Evolutionary conservation across 257 asterid species (phyloP).

Genomic region (Primulina huaijiensis): DNA sequence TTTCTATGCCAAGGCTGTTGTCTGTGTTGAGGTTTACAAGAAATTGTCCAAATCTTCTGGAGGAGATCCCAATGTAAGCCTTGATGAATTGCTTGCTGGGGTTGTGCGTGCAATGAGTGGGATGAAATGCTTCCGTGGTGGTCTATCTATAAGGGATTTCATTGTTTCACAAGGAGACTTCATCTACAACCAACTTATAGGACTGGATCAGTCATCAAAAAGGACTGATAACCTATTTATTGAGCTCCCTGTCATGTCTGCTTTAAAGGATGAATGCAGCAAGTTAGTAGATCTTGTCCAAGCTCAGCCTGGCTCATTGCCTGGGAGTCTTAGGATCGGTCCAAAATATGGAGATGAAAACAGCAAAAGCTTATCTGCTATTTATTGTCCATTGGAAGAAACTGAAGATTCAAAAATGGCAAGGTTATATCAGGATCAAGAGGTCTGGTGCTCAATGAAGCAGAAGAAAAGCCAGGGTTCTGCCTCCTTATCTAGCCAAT

Average conservation of each 20-base stretch:
- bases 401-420: constrained; percentile 73
- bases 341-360: constrained; percentile 39
- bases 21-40: constrained; percentile 76
- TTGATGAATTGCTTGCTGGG: constrained; percentile 90
- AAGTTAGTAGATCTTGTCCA: constrained; percentile 32
- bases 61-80: constrained; percentile 53
- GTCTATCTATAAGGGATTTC: constrained; percentile 69
- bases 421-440: constrained; percentile 77
- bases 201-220: constrained; percentile 81
- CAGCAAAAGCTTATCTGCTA: constrained; percentile 24
- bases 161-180: constrained; percentile 79
- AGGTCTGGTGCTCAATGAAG: constrained; percentile 74
- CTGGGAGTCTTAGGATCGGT: constrained; percentile 58
- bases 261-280: constrained; percentile 62
- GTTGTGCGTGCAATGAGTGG: constrained; percentile 81
- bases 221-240: constrained; percentile 49
- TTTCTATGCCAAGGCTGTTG: constrained; percentile 77
- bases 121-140: constrained; percentile 66
- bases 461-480: constrained; percentile 56
- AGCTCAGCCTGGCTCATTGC: constrained; percentile 34
- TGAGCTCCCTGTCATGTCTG: constrained; percentile 59
- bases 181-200: constrained; percentile 74
- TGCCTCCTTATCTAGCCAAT: constrained; percentile 51
- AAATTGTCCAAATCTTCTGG: constrained; percentile 66
- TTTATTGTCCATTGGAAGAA: constrained; percentile 44